Conservation (phyloP, 257 asterid species). For the Handroanthus guayacan region DNA sequence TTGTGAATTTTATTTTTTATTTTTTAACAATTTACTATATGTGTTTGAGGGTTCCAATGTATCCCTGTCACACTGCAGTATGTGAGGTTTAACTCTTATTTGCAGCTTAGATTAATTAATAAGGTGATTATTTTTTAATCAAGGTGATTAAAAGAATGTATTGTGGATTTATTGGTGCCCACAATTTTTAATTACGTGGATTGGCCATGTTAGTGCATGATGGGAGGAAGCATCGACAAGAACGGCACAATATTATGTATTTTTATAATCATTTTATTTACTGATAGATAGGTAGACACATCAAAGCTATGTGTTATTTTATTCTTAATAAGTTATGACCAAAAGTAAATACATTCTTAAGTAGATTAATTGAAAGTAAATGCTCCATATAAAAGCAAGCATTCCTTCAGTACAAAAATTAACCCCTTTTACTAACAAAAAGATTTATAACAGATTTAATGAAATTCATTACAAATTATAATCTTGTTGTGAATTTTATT, state of each 20-base stretch:
- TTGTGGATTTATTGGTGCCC: neutral
- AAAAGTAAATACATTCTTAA: too few relatives aligned
- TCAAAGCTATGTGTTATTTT: too few relatives aligned
- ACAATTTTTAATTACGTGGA: neutral
- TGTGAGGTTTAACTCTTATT: slow-evolving; percentile 16
- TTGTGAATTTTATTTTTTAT: neutral
- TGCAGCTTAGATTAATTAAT: neutral
- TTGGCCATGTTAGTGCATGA: slow-evolving; percentile 15
- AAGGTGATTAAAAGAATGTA: neutral
- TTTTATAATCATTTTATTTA: neutral
- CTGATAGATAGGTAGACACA: too few relatives aligned
- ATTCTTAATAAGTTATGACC: too few relatives aligned
- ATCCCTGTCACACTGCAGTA: slow-evolving; percentile 30
- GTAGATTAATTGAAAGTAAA: too few relatives aligned
- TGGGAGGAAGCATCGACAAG: neutral
- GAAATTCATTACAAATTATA: too few relatives aligned
- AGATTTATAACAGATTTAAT: too few relatives aligned
- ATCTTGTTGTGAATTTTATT: too few relatives aligned
- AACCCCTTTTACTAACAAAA: too few relatives aligned
- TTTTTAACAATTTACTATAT: neutral
- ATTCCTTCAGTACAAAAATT: too few relatives aligned
- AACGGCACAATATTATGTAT: neutral
- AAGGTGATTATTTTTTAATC: slow-evolving; percentile 5
- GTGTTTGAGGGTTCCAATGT: slow-evolving; percentile 27
- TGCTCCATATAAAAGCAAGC: too few relatives aligned